Base-by-base conservation (phyloP, 495 filamentous ascomycete species). In the Lophiostoma macrostomum region DNA sequence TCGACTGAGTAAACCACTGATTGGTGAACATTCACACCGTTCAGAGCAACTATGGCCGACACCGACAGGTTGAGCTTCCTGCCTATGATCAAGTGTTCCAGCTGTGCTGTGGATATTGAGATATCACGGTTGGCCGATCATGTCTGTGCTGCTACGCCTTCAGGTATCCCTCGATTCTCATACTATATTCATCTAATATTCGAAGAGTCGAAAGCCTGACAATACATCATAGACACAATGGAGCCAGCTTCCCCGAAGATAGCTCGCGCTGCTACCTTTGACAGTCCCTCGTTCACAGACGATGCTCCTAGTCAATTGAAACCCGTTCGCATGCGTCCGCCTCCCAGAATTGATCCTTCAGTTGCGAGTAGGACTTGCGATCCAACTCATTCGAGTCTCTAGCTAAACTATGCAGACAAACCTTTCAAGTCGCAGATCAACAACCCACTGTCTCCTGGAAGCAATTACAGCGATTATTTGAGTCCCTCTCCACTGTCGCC, bases 61-160 rank as follows among this genome's bases (percentile, higher is more conserved):
- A 58, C 70, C 32, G 70, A 73, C 58, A 72, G 83, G 62, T 80
- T 80, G 73, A 82, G 80, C 73, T 82, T 91, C 42, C 76, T 98
- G 75, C 90, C 91, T 63, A 83, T 83, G 16, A 90, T 98, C 69
- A 97, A 96, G 81, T 98, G 93, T 74, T 97, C 94, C 41, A 86
- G 77, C 67, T 98, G 93, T 66, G 83, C 82, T 38, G 71, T 73
- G 28, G 81, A 93, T 66, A 89, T 97, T 53, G 87, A 91, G 64
- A 96, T 98, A 59, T 84, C 86, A 7, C 71, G 81, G 63, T 88
- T 98, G 88, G 93, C 90, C 34, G 91, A 98, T 60, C 93, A 98
- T 77, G 68, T 86, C 50, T 95, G 88, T 69, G 67, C 72, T 29
- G 60, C 55, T 35, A 57, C 61, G 6, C 1, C 50, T 23, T 22